These are phyloP conservation scores for Xylariaceae sp. DNA, from an alignment of 2,329 filamentous ascomycete species.

Conservation along the genomic window DNA sequence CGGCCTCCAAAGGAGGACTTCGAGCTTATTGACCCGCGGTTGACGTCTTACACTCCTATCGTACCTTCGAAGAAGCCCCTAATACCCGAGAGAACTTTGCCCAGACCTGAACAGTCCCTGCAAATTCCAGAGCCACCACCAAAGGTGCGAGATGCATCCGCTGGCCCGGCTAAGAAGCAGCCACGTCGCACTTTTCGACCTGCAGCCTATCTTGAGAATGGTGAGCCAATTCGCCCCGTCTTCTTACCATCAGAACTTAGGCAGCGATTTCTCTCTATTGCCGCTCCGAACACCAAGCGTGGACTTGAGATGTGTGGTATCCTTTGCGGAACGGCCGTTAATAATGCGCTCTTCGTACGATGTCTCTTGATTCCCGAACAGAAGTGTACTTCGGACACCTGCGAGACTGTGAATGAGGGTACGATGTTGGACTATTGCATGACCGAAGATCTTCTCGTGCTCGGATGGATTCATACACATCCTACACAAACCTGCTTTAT, in stretches of 20 bases:
- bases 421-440: slow-evolving; percentile 88
- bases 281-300: slow-evolving; percentile 67
- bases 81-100: slow-evolving; percentile 22
- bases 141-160: slow-evolving; percentile 21
- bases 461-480: slow-evolving; percentile 98
- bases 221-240: slow-evolving; percentile 77
- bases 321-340: slow-evolving; percentile 83
- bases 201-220: slow-evolving; percentile 85
- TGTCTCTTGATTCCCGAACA: slow-evolving; percentile 89
- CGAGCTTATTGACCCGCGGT: too few species aligned
- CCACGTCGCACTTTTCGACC: slow-evolving; percentile 74
- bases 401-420: slow-evolving; percentile 85
- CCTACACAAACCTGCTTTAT: slow-evolving; percentile 97
- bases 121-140: slow-evolving; percentile 25
- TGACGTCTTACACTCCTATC: too few species aligned
- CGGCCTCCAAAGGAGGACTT: slow-evolving; percentile 34
- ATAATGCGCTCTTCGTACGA: slow-evolving; percentile 89
- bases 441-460: slow-evolving; percentile 73
- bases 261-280: slow-evolving; percentile 67
- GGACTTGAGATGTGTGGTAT: slow-evolving; percentile 96
- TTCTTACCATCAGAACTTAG: slow-evolving; percentile 79
- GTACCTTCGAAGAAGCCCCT: too few species aligned
- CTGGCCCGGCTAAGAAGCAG: slow-evolving; percentile 36
- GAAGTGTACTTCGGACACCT: slow-evolving; percentile 84
- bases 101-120: slow-evolving; percentile 11